These are phyloP conservation scores for Talaromyces atroroseus DNA, from an alignment of 2,329 filamentous ascomycete species.

Conservation along the genomic window DNA sequence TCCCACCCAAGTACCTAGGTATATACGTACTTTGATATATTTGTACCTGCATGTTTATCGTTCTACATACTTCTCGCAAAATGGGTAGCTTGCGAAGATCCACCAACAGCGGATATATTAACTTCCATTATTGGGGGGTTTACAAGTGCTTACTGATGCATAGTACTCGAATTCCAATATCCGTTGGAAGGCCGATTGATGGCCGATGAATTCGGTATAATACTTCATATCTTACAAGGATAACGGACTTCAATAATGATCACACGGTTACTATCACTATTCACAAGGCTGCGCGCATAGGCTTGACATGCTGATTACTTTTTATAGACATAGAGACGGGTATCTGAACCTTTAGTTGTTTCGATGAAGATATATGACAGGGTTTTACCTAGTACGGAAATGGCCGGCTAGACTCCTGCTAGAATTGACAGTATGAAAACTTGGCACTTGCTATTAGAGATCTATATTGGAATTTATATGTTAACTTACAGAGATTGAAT, in stretches of 20 bases:
- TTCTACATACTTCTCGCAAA: no score
- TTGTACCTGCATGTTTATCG: no score
- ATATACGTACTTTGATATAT: no score
- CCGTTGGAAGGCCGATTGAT: no score
- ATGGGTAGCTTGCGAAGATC: no score
- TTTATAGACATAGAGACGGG: not conserved
- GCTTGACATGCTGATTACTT: not conserved
- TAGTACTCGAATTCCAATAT: not conserved
- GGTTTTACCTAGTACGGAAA: not conserved
- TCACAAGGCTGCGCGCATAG: not conserved
- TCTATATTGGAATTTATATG: not conserved
- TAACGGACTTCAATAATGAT: not conserved
- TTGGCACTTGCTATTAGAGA: not conserved
- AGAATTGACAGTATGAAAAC: no score
- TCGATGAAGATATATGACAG: not conserved
- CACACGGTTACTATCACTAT: not conserved
- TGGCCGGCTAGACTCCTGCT: not conserved
- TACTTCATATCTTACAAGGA: not conserved
- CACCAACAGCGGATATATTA: no score
- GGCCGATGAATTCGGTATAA: not conserved
- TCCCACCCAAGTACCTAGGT: no score
- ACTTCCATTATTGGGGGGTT: no score
- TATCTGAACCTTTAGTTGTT: not conserved
- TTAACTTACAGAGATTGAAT: no score
- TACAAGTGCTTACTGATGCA: not conserved